Percentiles rank a stretch among this genome's conserved stretches.
Conservation (phyloP, 2,329 filamentous ascomycete genomes). For the Arthrobotrys megalospora region DNA sequence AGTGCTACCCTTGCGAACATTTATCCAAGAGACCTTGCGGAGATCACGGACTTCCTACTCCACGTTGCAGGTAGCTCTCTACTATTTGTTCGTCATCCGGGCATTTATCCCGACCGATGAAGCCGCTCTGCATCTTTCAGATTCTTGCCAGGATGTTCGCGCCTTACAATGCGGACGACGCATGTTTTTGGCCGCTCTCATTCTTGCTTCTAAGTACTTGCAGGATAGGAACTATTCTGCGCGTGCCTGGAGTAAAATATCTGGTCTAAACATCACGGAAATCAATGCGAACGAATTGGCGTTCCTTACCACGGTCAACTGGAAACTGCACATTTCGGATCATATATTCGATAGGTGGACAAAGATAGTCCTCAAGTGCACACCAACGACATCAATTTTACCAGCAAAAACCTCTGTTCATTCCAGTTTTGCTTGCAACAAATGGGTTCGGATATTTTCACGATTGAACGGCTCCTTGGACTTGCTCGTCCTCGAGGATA, state of each 20-base stretch:
- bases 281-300: constrained; percentile 98
- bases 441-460: constrained; percentile 46
- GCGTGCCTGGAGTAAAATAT: constrained; percentile 98
- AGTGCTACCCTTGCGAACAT: constrained; percentile 90
- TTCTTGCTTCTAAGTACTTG: constrained; percentile 96
- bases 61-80: constrained; percentile 94
- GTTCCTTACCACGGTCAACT: constrained; percentile 90
- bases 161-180: constrained; percentile 94
- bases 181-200: constrained; percentile 96
- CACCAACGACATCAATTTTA: constrained; percentile 70
- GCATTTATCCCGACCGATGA: constrained; percentile 81
- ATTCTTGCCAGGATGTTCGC: constrained; percentile 74
- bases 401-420: constrained; percentile 23
- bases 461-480: constrained; percentile 39
- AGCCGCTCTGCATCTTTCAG: constrained; percentile 20
- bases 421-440: constrained; percentile 35
- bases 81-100: constrained; percentile 95
- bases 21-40: constrained; percentile 96
- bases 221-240: constrained; percentile 99
- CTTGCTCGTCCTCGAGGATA: constrained; percentile 33
- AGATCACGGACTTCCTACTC: constrained; percentile 97
- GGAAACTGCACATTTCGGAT: constrained; percentile 94
- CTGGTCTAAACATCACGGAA: constrained; percentile 90
- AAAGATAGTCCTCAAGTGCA: constrained; percentile 88
- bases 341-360: constrained; percentile 92